Conservation (phyloP, 345 rosid genomes). For the Gossypium anomalum region DNA sequence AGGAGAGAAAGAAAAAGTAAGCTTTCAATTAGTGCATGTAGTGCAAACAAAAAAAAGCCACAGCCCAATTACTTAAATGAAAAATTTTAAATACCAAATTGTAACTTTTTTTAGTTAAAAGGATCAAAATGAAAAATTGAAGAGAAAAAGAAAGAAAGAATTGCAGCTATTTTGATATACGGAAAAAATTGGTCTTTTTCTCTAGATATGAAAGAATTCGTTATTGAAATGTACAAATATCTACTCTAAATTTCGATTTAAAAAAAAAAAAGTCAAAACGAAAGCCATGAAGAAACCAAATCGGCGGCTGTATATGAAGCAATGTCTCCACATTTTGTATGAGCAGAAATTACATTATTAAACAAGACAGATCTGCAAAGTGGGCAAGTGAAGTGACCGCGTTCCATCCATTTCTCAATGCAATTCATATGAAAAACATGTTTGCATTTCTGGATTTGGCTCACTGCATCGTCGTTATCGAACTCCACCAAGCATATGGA, state of each 20-base stretch:
- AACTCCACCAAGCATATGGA: conserved; percentile 62
- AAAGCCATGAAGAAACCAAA: not conserved
- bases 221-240: not conserved
- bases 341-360: not conserved
- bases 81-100: too few relatives aligned
- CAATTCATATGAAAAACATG: conserved; percentile 64
- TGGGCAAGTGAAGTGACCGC: conserved; percentile 63
- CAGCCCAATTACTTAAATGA: too few relatives aligned
- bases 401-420: conserved; percentile 56
- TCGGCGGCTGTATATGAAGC: not conserved
- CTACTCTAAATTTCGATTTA: not conserved
- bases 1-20: too few relatives aligned
- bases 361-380: conserved; percentile 60
- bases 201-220: too few relatives aligned
- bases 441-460: conserved; percentile 48
- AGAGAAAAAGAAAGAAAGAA: too few relatives aligned
- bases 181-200: too few relatives aligned
- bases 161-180: too few relatives aligned
- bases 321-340: not conserved
- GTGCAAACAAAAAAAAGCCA: too few relatives aligned
- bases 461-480: conserved; percentile 44
- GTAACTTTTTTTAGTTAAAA: too few relatives aligned
- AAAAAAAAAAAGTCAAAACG: not conserved
- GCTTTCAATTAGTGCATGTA: too few relatives aligned
- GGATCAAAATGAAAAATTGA: too few relatives aligned